Conservation (phyloP, 495 filamentous ascomycete species). For the Endocarpon pusillum region DNA sequence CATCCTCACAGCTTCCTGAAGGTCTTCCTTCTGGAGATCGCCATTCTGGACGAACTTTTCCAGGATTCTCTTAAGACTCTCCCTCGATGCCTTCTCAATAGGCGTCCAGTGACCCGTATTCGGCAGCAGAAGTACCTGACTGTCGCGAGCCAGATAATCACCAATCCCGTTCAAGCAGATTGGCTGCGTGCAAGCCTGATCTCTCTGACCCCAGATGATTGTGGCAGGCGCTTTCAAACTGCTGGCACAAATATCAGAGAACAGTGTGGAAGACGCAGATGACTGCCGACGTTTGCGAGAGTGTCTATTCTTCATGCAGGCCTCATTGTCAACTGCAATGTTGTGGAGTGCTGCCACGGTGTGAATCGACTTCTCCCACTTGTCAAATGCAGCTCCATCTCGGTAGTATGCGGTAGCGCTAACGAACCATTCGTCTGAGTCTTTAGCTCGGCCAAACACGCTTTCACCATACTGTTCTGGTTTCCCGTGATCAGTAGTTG, state of each 20-base stretch:
- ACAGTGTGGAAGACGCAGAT: slow-evolving; percentile 25
- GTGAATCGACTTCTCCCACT: slow-evolving; percentile 32
- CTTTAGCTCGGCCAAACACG: slow-evolving; percentile 13
- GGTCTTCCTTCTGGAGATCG: too few relatives aligned
- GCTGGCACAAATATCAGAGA: slow-evolving; percentile 27
- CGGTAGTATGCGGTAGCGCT: slow-evolving; percentile 34
- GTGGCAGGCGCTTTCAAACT: slow-evolving; percentile 30
- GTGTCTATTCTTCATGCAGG: too few relatives aligned
- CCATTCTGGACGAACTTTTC: too few relatives aligned
- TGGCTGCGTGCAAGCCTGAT: slow-evolving; percentile 21
- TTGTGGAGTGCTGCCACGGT: slow-evolving; percentile 27
- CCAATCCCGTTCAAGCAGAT: slow-evolving; percentile 26
- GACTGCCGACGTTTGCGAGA: slow-evolving; percentile 12
- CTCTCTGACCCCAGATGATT: slow-evolving; percentile 34
- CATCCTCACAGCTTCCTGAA: too few relatives aligned
- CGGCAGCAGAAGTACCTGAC: slow-evolving; percentile 25
- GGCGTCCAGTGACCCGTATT: slow-evolving; percentile 26
- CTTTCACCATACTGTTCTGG: slow-evolving; percentile 14
- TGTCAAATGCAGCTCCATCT: slow-evolving; percentile 18
- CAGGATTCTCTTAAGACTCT: too few relatives aligned
- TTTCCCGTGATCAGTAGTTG: slow-evolving; percentile 15
- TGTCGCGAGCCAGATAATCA: slow-evolving; percentile 22
- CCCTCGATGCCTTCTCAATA: slow-evolving; percentile 22
- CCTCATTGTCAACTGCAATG: slow-evolving; percentile 10
- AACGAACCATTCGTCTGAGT: slow-evolving; percentile 10